Base-by-base conservation (phyloP, 164 flowering plant genomes). In the Vitis riparia region DNA sequence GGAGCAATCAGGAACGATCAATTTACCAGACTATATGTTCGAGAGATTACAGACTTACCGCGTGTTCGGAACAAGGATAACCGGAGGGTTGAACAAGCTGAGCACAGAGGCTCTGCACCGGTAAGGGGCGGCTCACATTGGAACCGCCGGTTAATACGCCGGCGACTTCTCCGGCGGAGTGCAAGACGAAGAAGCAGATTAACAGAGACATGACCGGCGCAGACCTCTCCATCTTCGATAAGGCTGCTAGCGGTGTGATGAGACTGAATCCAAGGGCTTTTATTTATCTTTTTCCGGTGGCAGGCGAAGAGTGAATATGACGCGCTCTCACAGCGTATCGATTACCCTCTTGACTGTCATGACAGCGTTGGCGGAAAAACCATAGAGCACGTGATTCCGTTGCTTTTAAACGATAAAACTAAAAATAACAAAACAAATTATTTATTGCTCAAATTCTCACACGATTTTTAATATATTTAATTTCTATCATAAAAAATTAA, bases 41-140 rank as follows among this genome's bases (percentile, higher is more conserved):
- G 44, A 37, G 44, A 37, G 44, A 37, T 37, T 37, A 37, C 6
- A 37, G 44, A 37, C 44, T 60, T 83, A 91, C 98, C 17, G 80
- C 79, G 87, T 91, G 89, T 65, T 93, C 98, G 63, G 86, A 71
- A 86, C 98, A 93, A 55, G 88, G 84, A 71, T 89, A 93, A 44
- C 97, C 97, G 60, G 82, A 68, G 19, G 96, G 94, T 11, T 60
- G 71, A 62, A 93, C 76, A 70, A 89, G 84, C 61, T 74, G 71
- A 30, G 75, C 73, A 74, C 96, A 92, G 66, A 92, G 80, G 47
- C 92, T 67, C 56, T 55, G 66, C 17, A 37, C 53, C 49, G 57
- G 62, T 1, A 78, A 66, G 10, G 66, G 70, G 60, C 69, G 78
- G 63, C 44, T 53, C 59, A 63, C 47, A 32, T 8, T 8, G 27